Conservation (phyloP, 2,329 filamentous ascomycete species). For the Clarireedia paspali region DNA sequence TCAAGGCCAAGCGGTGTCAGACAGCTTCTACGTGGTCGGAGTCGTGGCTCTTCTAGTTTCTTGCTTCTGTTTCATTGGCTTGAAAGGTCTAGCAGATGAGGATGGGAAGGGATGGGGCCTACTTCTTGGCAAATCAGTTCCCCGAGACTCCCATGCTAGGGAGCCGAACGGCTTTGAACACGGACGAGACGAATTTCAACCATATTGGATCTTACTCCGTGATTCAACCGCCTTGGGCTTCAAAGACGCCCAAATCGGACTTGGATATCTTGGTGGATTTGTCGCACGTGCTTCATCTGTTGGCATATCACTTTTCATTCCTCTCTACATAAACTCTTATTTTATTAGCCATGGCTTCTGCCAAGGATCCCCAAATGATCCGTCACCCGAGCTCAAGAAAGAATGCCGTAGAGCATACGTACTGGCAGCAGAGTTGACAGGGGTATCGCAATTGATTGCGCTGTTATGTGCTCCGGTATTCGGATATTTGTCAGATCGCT, state of each 20-base stretch:
- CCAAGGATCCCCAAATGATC: slow-evolving; percentile 54
- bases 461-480: slow-evolving; percentile 81
- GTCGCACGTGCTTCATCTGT: slow-evolving; percentile 92
- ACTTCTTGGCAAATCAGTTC: slow-evolving; percentile 37
- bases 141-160: slow-evolving; percentile 15
- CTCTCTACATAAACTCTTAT: slow-evolving; percentile 85
- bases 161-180: not conserved
- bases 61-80: slow-evolving; percentile 68
- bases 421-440: slow-evolving; percentile 78
- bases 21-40: slow-evolving; percentile 85
- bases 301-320: slow-evolving; percentile 90
- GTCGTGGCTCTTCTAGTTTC: slow-evolving; percentile 64
- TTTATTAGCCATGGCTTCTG: slow-evolving; percentile 79
- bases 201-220: slow-evolving; percentile 53
- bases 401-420: slow-evolving; percentile 83
- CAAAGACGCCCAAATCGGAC: slow-evolving; percentile 67
- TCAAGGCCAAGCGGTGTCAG: slow-evolving; percentile 65
- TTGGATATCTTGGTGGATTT: slow-evolving; percentile 90
- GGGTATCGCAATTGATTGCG: slow-evolving; percentile 79
- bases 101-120: slow-evolving; percentile 65
- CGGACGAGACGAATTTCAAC: slow-evolving; percentile 32
- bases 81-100: slow-evolving; percentile 63
- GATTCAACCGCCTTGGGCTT: slow-evolving; percentile 63
- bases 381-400: slow-evolving; percentile 68
- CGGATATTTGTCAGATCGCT: slow-evolving; percentile 71